phyloP scores from a whole-genome alignment of 495 filamentous ascomycete genomes.

The Aspergillus conjunctus region DNA sequence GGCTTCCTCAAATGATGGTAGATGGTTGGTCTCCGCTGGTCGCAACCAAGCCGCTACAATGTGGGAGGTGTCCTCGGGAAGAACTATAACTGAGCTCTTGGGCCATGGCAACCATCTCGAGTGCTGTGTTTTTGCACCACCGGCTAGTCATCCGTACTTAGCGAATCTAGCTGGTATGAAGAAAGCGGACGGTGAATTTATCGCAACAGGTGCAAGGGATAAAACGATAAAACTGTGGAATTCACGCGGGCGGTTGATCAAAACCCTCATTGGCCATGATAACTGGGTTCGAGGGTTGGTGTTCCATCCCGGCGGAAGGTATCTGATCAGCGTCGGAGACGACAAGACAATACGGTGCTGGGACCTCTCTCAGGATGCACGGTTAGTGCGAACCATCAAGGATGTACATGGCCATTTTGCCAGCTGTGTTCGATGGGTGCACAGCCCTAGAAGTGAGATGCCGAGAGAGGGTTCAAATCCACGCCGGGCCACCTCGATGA shows the following conservation, averaged over 20 bases:
- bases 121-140: conserved; percentile 86
- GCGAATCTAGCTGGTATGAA: conserved; percentile 81
- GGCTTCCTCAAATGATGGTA: conserved; percentile 77
- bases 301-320: conserved; percentile 95
- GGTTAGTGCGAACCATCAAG: conserved; percentile 82
- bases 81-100: conserved; percentile 79
- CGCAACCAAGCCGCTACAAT: conserved; percentile 79
- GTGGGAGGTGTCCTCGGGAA: conserved; percentile 73
- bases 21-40: conserved; percentile 77
- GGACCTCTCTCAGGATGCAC: conserved; percentile 90
- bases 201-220: conserved; percentile 88
- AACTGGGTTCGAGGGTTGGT: conserved; percentile 91
- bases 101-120: conserved; percentile 91
- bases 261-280: conserved; percentile 87
- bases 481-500: background rate
- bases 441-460: background rate
- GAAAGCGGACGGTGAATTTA: conserved; percentile 75
- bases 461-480: background rate
- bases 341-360: conserved; percentile 94
- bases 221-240: conserved; percentile 95
- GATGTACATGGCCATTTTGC: conserved; percentile 82
- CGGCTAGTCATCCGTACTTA: conserved; percentile 74
- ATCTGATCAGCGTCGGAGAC: conserved; percentile 80
- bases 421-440: conserved; percentile 83
- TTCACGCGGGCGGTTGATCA: conserved; percentile 79